phyloP scores from a whole-genome alignment of 208 protist genomes.

The Trypanosoma rangeli region DNA sequence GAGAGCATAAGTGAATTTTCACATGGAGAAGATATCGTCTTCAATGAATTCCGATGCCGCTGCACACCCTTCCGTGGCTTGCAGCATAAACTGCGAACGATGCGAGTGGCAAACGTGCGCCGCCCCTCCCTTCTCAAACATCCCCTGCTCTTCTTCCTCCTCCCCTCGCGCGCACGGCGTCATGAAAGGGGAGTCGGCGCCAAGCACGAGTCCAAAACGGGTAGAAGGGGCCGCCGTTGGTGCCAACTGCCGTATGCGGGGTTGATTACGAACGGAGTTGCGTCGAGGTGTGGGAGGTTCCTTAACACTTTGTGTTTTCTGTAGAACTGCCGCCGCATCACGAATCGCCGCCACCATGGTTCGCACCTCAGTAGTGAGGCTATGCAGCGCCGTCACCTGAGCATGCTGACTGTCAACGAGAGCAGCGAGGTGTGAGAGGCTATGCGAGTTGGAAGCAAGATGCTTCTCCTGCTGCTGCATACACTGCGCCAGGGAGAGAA shows the following conservation, averaged over 20 bases:
- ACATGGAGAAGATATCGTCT: conserved; percentile 37
- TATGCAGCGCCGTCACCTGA: conserved; percentile 19
- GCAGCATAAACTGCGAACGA: not conserved
- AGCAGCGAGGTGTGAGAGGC: conserved; percentile 12
- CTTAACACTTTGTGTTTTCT: not conserved
- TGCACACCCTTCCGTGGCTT: not conserved
- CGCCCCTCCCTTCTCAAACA: not conserved
- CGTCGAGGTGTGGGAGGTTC: not conserved
- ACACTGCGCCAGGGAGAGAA: not conserved
- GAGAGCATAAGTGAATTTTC: not conserved
- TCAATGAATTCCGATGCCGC: conserved; percentile 15
- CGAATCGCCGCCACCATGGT: conserved; percentile 13
- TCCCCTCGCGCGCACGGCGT: not conserved
- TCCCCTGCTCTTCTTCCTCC: not conserved
- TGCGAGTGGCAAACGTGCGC: not conserved
- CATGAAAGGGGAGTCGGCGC: conserved; percentile 1
- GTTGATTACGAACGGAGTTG: not conserved
- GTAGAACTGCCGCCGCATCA: not conserved
- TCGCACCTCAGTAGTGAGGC: conserved; percentile 8
- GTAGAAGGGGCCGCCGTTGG: not conserved
- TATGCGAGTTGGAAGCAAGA: conserved; percentile 4
- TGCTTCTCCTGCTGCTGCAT: conserved; percentile 16
- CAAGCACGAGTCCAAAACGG: conserved; percentile 7
- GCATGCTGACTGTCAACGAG: conserved; percentile 18
- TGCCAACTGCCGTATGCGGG: not conserved